Conservation (phyloP, 2,329 filamentous ascomycete genomes). For the Colletotrichum tabaci region DNA sequence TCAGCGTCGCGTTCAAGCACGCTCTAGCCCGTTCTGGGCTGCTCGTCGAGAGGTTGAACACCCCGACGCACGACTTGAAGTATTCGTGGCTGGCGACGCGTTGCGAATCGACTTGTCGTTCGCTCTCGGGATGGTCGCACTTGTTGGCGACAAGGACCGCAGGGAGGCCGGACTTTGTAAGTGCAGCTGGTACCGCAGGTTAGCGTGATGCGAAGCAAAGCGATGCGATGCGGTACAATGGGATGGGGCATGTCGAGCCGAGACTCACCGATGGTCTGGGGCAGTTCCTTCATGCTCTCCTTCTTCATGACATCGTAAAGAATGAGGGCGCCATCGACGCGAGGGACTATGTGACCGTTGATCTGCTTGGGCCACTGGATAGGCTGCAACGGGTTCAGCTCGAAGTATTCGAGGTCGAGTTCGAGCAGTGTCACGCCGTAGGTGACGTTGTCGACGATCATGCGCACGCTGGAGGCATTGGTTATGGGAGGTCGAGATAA, state of each 20-base stretch:
- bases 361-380: constrained; percentile 79
- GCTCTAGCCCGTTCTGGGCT: constrained; percentile 80
- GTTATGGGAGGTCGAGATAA: constrained; percentile 67
- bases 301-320: constrained; percentile 90
- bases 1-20: constrained; percentile 83
- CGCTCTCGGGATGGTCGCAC: constrained; percentile 82
- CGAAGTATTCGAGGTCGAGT: constrained; percentile 76
- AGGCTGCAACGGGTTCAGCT: constrained; percentile 70
- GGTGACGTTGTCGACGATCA: constrained; percentile 70
- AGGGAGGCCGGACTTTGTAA: constrained; percentile 81
- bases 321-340: constrained; percentile 86
- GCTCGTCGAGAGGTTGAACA: constrained; percentile 80
- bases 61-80: constrained; percentile 79
- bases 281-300: constrained; percentile 81
- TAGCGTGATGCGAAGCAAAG: constrained; percentile 43
- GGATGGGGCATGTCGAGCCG: constrained; percentile 1
- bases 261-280: constrained; percentile 83
- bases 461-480: constrained; percentile 69
- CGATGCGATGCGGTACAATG: constrained; percentile 4
- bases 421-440: constrained; percentile 75
- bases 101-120: constrained; percentile 79
- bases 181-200: constrained; percentile 70
- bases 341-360: constrained; percentile 79
- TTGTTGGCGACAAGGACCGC: constrained; percentile 90
- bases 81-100: constrained; percentile 73